A percentile compares a stretch with the other conserved stretches of the same genome.
Evolutionary conservation across 2,329 filamentous ascomycete species (phyloP).

Genomic region (Colletotrichum sublineola): DNA sequence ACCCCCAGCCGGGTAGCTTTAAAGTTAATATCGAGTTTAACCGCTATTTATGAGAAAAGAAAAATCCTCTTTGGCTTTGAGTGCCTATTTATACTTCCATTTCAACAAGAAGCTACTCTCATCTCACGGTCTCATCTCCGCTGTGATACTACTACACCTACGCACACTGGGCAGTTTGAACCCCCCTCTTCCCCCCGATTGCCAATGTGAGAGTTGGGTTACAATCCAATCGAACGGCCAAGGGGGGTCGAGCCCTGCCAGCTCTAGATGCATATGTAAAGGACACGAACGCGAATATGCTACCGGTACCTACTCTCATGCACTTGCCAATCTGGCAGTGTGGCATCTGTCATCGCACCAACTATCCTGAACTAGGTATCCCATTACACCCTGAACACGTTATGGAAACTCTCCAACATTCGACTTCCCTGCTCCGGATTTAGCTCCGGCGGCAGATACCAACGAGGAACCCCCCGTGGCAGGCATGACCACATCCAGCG

Average conservation of each 20-base stretch:
- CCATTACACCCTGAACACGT: not conserved
- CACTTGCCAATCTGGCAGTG: conserved; percentile 17
- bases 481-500: conserved; percentile 10
- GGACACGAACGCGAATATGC: conserved; percentile 2
- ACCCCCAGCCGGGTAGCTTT: not conserved
- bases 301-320: not conserved
- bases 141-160: not conserved
- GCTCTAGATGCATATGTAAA: conserved; percentile 9
- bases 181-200: too few relatives aligned
- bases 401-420: conserved; percentile 1
- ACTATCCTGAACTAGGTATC: not conserved
- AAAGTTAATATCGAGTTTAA: not conserved
- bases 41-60: too few relatives aligned
- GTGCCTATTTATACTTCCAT: too few relatives aligned
- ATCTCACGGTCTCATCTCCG: not conserved
- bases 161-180: conserved; percentile 7
- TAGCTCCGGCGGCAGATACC: conserved; percentile 19
- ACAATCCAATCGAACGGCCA: not conserved
- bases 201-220: conserved; percentile 10
- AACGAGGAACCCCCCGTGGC: conserved; percentile 26
- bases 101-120: not conserved
- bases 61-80: too few relatives aligned
- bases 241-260: not conserved
- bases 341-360: conserved; percentile 17
- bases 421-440: conserved; percentile 19